These are phyloP conservation scores for Sarcodon aspratus DNA, from an alignment of 768 basidiomycete species.

Conservation along the genomic window DNA sequence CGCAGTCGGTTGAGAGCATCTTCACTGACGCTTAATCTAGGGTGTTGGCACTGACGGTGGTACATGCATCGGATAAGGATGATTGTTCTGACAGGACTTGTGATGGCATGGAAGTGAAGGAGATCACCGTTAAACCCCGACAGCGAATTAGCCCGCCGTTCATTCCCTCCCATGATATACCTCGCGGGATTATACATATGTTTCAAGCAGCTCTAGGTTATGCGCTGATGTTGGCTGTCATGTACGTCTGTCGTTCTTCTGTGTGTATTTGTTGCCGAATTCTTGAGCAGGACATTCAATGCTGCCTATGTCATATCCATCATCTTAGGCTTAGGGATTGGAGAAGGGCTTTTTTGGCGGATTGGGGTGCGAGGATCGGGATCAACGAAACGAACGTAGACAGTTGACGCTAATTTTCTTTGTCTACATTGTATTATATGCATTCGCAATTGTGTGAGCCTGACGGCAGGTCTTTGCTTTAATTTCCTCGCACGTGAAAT, in stretches of 20 bases:
- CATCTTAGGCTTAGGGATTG: conserved; percentile 57
- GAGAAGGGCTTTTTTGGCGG: conserved; percentile 64
- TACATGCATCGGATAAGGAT: neutral
- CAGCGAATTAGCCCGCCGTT: conserved; percentile 49
- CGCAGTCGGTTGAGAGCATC: neutral
- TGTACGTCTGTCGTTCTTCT: conserved; percentile 34
- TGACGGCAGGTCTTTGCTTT: no score
- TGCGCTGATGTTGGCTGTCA: conserved; percentile 69
- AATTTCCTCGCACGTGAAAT: no score
- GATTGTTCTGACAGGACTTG: no score
- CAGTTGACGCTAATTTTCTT: no score
- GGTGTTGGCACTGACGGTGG: neutral
- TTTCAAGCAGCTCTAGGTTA: conserved; percentile 56
- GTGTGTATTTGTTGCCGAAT: neutral
- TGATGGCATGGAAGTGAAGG: no score
- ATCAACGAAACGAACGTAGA: no score
- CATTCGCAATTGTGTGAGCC: no score
- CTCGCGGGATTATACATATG: conserved; percentile 55
- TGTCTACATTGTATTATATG: no score
- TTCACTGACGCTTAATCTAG: neutral
- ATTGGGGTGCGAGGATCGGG: conserved; percentile 15
- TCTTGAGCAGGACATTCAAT: conserved; percentile 64
- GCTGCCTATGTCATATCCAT: conserved; percentile 67
- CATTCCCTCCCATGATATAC: conserved; percentile 51
- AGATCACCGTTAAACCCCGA: neutral